A percentile compares a stretch with the other conserved stretches of the same genome.
These are phyloP conservation scores for Hericium alpestre DNA, from an alignment of 768 basidiomycete genomes.

Conservation along the genomic window DNA sequence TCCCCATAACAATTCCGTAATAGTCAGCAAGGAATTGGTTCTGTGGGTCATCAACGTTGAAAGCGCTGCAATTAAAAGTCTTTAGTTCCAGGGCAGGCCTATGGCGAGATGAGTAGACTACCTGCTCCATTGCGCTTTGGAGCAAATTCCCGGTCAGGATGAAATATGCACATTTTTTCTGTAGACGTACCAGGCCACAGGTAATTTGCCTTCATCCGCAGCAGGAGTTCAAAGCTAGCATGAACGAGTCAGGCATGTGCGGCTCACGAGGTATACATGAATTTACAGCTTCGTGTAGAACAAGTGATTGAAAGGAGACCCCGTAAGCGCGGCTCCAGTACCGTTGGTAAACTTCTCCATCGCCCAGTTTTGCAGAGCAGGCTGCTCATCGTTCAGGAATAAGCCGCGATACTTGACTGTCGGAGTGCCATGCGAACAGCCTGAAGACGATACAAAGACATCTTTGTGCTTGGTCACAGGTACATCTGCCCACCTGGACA, in stretches of 20 bases:
- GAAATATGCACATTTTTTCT: not conserved
- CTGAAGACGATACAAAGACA: slow-evolving; percentile 32
- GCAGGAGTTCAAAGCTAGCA: slow-evolving; percentile 52
- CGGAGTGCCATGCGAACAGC: slow-evolving; percentile 45
- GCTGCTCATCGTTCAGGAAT: slow-evolving; percentile 72
- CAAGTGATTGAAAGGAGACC: slow-evolving; percentile 51
- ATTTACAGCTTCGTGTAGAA: slow-evolving; percentile 49
- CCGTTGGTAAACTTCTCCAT: slow-evolving; percentile 58
- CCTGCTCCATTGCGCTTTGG: slow-evolving; percentile 24
- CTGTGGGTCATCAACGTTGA: slow-evolving; percentile 45
- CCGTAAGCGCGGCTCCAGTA: slow-evolving; percentile 35
- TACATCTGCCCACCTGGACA: slow-evolving; percentile 56
- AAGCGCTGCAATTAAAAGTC: slow-evolving; percentile 23
- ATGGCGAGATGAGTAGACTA: slow-evolving; percentile 6
- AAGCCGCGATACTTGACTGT: slow-evolving; percentile 64
- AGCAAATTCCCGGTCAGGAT: not conserved
- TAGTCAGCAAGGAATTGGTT: slow-evolving; percentile 55
- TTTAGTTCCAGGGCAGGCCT: not conserved
- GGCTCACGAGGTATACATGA: not conserved
- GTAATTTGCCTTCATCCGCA: slow-evolving; percentile 60
- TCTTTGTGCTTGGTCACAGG: slow-evolving; percentile 40
- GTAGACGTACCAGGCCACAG: slow-evolving; percentile 43
- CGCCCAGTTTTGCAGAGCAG: slow-evolving; percentile 63
- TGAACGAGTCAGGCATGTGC: not conserved
- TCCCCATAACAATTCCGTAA: slow-evolving; percentile 65